Base-by-base conservation (phyloP, 352 stramenopile species). In the Halophytophthora batemanensis region DNA sequence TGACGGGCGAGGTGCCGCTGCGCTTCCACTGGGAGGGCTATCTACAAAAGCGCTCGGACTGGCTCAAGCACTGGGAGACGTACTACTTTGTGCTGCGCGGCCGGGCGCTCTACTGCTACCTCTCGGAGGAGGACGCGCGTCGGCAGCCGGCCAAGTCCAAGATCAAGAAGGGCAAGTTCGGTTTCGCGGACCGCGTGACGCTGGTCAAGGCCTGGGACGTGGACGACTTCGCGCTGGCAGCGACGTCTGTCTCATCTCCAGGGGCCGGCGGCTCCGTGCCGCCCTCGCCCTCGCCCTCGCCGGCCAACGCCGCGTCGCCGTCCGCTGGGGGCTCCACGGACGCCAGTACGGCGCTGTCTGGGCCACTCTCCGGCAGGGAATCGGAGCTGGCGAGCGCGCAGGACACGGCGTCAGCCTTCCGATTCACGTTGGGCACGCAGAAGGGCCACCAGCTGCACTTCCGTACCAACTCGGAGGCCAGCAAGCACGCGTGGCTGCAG, bases 61-160 rank as follows among this genome's bases (percentile, higher is more conserved):
- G 84, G 84, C 79, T 94, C 50, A 94, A 93, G 66, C 82, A 94
- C 63, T 93, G 82, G 84, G 84, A 94, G 54, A 94, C 80, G 35
- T 94, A 91, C 71, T 94, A 90, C 61, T 90, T 94, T 39, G 82
- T 93, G 7, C 57, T 94, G 14, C 72, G 74, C 3, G 80, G 82
- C 0, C 66, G 77, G 2, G 66, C 68, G 23, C 66, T 94, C 29
- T 94, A 90, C 50, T 94, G 83, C 61, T 94, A 94, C 49, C 49
- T 94, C 15, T 86, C 74, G 22, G 75, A 94, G 53, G 81, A 94
- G 36, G 81, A 94, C 61, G 82, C 76, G 23, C 73, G 70, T 12
- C 69, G 73, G 10, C 77, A 89, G 54, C 85, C 83, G 2, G 79
- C 76, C 48, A 94, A 94, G 53, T 94, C 83, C 41, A 89, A 88